Evolutionary conservation across 352 stramenopile species (phyloP).

Genomic region (Pythium dissimile): DNA sequence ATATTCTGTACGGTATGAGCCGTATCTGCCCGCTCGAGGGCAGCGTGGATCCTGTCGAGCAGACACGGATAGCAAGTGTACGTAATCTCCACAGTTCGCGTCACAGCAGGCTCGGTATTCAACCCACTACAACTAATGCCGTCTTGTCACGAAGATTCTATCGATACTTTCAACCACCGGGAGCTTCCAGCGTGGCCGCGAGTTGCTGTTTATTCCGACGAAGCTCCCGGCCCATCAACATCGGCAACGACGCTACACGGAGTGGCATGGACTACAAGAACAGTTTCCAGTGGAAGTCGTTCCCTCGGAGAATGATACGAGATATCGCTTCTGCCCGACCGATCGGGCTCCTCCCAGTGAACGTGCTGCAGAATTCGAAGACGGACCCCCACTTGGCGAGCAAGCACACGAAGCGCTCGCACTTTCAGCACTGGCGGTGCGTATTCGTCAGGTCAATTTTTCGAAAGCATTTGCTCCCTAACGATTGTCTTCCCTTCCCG

Average conservation of each 20-base stretch:
- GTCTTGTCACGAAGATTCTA: not conserved
- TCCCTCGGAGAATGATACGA: conserved; percentile 5
- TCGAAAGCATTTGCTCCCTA: not conserved
- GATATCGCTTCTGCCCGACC: not conserved
- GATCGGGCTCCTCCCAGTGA: not conserved
- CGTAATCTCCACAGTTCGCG: too few relatives aligned
- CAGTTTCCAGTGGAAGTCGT: conserved; percentile 1
- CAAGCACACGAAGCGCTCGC: not conserved
- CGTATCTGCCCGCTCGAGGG: conserved; percentile 28
- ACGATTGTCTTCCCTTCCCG: not conserved
- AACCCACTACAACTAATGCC: too few relatives aligned
- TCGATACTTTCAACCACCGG: not conserved
- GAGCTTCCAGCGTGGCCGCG: not conserved
- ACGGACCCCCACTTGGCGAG: conserved; percentile 12
- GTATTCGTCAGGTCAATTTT: not conserved
- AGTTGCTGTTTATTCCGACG: not conserved
- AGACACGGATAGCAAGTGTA: not conserved
- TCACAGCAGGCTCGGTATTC: too few relatives aligned
- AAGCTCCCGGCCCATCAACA: conserved; percentile 16
- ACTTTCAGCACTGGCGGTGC: conserved; percentile 8
- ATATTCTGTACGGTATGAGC: conserved; percentile 42
- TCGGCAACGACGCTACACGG: not conserved
- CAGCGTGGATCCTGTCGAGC: not conserved
- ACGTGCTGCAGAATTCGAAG: conserved; percentile 7
- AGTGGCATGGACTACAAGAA: conserved; percentile 6